phyloP scores from a whole-genome alignment of 2,329 filamentous ascomycete genomes.

The Chaetomium sp. region DNA sequence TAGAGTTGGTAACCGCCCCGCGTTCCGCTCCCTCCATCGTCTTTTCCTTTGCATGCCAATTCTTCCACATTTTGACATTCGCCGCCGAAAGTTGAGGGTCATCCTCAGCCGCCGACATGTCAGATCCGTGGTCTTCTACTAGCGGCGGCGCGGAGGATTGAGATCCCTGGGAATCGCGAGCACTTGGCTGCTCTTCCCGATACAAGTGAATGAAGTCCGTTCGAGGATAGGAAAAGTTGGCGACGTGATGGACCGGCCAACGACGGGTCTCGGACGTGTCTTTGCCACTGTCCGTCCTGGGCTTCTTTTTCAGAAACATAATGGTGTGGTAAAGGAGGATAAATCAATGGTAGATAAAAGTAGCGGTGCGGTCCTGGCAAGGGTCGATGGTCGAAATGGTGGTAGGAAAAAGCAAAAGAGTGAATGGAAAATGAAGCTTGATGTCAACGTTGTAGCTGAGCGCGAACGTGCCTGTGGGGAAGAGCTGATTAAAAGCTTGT shows the following conservation, averaged over 20 bases:
- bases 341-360: neutral
- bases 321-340: neutral
- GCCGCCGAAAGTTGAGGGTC: constrained; percentile 49
- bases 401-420: neutral
- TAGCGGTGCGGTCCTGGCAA: neutral
- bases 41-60: constrained; percentile 41
- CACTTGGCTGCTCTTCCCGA: constrained; percentile 37
- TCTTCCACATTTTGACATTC: constrained; percentile 53
- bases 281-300: constrained; percentile 20
- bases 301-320: constrained; percentile 21
- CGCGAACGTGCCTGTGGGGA: constrained; percentile 17
- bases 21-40: constrained; percentile 15
- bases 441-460: neutral
- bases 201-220: constrained; percentile 32
- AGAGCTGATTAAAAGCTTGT: constrained; percentile 8
- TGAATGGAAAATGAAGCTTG: constrained; percentile 2
- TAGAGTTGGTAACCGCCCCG: constrained; percentile 19
- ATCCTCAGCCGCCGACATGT: constrained; percentile 50
- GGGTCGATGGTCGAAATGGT: neutral
- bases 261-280: constrained; percentile 18
- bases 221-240: constrained; percentile 44
- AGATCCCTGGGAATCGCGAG: constrained; percentile 50
- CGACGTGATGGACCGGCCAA: constrained; percentile 14
- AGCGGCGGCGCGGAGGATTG: constrained; percentile 52
- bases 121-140: constrained; percentile 56